Evolutionary conservation across 129 eudicot species (phyloP), one percentile per base, ranked within the genome.

Genomic region (Cynara cardunculus): DNA sequence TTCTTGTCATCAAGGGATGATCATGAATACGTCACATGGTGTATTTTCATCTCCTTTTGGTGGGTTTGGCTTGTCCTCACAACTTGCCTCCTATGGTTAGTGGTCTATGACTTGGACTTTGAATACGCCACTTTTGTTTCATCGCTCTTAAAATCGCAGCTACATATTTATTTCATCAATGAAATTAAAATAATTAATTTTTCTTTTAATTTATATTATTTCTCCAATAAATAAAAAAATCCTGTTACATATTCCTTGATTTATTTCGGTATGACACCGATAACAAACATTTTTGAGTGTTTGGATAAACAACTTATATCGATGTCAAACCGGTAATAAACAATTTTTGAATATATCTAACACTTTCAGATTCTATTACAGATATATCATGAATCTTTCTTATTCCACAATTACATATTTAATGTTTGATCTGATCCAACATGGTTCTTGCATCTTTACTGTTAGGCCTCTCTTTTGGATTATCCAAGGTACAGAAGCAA

Each of bases 401-500:
- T 81, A 73, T 73, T 73, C 35, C 59, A 30, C 26, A 53, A 79
- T 22, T 69, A 0, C 70, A 49, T 35, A 64, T 71, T 39, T 82
- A 64, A 71, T 86, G 94, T 7, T 81, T 90, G 61, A 95, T 92
- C 82, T 95, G 99, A 44, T 88, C 88, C 89, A 95, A 87, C 99
- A 95, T 95, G 32, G 37, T 18, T 82, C 88, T 81, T 30, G 84
- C 90, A 70, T 92, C 99, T 89, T 86, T 95, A 72, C 97, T 92
- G 67, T 84, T 83, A 18, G 99, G 99, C 87, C 99, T 89, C 73
- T 95, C 91, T 74, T 92, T 92, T 0, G 97, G 97, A 74, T 89
- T 80, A 65, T 92, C 95, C 35, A 82, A 77, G 2, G 97, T 92
- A 80, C 97, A 95, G 75, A 89, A 95, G 39, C 93, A 95, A 56